Evolutionary conservation across 768 basidiomycete genomes (phyloP).

Genomic region (Boletus vinaceobasis): DNA sequence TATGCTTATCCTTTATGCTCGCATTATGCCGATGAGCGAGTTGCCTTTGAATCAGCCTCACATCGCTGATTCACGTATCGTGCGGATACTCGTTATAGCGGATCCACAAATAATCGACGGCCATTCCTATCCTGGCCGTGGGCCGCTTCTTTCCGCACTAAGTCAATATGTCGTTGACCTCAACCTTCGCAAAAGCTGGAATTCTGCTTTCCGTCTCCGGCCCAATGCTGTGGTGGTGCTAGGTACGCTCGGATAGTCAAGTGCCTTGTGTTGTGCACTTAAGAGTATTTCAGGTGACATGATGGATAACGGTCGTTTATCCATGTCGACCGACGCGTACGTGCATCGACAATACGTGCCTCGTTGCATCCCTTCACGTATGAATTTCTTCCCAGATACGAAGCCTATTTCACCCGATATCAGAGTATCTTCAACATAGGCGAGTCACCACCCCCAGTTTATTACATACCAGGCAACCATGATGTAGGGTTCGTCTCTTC

Average conservation of each 20-base stretch:
- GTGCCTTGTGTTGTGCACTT: neutral
- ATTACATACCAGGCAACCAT: conserved; percentile 88
- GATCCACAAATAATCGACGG: conserved; percentile 86
- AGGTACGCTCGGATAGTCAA: conserved; percentile 37
- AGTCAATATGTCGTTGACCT: conserved; percentile 71
- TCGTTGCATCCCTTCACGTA: neutral
- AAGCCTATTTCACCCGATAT: conserved; percentile 65
- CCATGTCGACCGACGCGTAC: conserved; percentile 66
- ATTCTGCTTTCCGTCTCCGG: conserved; percentile 48
- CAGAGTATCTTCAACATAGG: conserved; percentile 60
- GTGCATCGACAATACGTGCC: conserved; percentile 27
- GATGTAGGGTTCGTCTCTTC: conserved; percentile 64
- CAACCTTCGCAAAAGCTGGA: conserved; percentile 85
- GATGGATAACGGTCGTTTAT: conserved; percentile 79
- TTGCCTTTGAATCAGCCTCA: conserved; percentile 13
- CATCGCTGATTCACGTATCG: conserved; percentile 20
- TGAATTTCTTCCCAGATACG: conserved; percentile 54
- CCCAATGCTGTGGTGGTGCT: conserved; percentile 80
- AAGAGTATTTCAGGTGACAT: conserved; percentile 51
- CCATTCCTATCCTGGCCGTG: conserved; percentile 65
- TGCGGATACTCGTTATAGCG: conserved; percentile 64
- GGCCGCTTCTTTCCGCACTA: conserved; percentile 51
- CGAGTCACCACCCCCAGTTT: conserved; percentile 45
- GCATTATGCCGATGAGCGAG: neutral
- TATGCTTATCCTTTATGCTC: conserved; percentile 2